These are phyloP conservation scores for Remersonia thermophila DNA, from an alignment of 2,329 filamentous ascomycete genomes.

Conservation along the genomic window DNA sequence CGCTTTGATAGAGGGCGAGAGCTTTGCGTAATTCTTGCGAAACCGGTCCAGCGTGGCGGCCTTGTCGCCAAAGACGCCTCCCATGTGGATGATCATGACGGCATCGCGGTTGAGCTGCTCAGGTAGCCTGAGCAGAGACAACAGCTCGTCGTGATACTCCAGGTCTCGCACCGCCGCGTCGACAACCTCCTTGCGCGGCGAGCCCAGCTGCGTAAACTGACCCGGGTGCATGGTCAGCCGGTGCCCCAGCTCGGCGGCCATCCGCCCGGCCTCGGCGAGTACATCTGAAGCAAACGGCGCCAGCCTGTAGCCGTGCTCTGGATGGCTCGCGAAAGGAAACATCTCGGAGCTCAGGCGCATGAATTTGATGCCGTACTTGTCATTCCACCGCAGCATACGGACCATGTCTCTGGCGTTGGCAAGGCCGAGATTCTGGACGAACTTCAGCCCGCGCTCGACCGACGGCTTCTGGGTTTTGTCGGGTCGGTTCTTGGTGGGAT, in stretches of 20 bases:
- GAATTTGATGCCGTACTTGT: conserved; percentile 83
- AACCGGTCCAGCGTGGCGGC: conserved; percentile 66
- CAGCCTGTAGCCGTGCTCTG: conserved; percentile 74
- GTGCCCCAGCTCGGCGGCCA: conserved; percentile 69
- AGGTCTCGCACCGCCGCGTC: conserved; percentile 67
- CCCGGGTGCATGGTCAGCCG: conserved; percentile 84
- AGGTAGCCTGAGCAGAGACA: conserved; percentile 63
- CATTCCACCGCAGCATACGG: conserved; percentile 87
- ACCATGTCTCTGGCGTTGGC: conserved; percentile 72
- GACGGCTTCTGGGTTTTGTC: conserved; percentile 60
- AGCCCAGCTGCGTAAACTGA: conserved; percentile 85
- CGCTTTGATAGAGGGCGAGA: conserved; percentile 61
- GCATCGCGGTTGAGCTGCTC: conserved; percentile 72
- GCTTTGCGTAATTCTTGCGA: conserved; percentile 54
- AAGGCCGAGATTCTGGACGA: conserved; percentile 64
- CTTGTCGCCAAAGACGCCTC: conserved; percentile 83
- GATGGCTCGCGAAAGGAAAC: conserved; percentile 91
- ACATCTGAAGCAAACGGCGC: conserved; percentile 70
- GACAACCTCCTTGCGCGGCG: conserved; percentile 66
- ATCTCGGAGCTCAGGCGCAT: conserved; percentile 88
- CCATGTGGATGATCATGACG: conserved; percentile 91
- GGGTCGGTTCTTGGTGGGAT: conserved; percentile 74
- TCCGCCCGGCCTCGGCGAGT: conserved; percentile 62
- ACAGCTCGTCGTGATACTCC: conserved; percentile 77
- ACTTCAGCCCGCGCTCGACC: conserved; percentile 53